Evolutionary conservation across 805 yeast species (phyloP).

Genomic region (Lipomyces starkeyi): DNA sequence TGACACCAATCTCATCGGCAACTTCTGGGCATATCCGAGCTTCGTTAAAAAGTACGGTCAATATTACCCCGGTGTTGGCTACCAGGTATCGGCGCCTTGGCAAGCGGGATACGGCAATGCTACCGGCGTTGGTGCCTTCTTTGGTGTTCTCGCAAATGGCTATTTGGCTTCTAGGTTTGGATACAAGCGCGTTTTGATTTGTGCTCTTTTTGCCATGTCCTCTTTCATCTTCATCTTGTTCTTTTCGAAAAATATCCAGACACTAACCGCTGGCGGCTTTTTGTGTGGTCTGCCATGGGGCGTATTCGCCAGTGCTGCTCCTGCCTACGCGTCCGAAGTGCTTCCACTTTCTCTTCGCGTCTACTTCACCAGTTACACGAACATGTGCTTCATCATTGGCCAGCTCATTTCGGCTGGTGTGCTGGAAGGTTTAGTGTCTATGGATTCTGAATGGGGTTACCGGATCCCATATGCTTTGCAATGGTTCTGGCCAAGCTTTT

Average conservation of each 20-base stretch:
- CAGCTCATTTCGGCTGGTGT: conserved; percentile 63
- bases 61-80: conserved; percentile 5
- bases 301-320: conserved; percentile 57
- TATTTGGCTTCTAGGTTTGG: conserved; percentile 55
- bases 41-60: conserved; percentile 33
- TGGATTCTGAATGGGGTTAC: conserved; percentile 51
- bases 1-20: conserved; percentile 51
- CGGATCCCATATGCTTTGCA: conserved; percentile 63
- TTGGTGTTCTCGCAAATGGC: conserved; percentile 57
- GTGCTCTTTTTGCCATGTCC: conserved; percentile 46
- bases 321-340: conserved; percentile 62
- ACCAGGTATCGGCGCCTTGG: conserved; percentile 42
- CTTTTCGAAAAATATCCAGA: conserved; percentile 52
- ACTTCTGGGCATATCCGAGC: conserved; percentile 49
- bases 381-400: conserved; percentile 62
- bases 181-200: conserved; percentile 51
- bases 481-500: conserved; percentile 62
- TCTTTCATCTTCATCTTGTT: conserved; percentile 55
- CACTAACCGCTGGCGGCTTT: conserved; percentile 50
- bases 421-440: conserved; percentile 48
- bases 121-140: conserved; percentile 51
- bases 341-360: conserved; percentile 58
- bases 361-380: conserved; percentile 56
- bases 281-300: conserved; percentile 59
- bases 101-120: conserved; percentile 45